A percentile compares a stretch with the other conserved stretches of the same genome.
Evolutionary conservation across 257 asterid genomes (phyloP).

Genomic region (Gardenia jasminoides): DNA sequence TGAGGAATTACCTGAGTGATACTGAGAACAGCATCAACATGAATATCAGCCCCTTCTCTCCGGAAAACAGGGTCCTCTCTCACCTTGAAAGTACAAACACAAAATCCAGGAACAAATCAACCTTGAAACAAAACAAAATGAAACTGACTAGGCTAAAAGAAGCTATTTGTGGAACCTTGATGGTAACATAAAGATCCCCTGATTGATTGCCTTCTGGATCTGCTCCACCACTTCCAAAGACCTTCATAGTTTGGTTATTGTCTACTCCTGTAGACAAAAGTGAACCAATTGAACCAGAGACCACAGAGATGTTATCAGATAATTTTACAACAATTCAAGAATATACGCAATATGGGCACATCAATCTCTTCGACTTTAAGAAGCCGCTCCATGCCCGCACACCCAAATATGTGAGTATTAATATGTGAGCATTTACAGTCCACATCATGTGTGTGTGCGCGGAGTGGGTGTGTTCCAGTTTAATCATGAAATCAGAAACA

Average conservation of each 20-base stretch:
- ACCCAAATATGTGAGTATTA: neutral
- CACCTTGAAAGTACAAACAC: conserved; percentile 50
- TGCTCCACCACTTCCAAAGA: conserved; percentile 81
- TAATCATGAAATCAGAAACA: neutral
- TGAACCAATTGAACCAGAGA: neutral
- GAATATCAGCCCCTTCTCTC: conserved; percentile 88
- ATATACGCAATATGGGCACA: neutral
- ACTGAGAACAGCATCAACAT: conserved; percentile 80
- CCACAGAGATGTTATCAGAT: neutral
- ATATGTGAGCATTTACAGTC: too few relatives aligned
- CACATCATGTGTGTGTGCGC: neutral
- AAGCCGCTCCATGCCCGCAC: neutral
- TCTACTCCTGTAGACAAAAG: conserved; percentile 67
- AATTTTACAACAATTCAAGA: neutral
- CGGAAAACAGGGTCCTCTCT: conserved; percentile 96
- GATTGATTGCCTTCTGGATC: conserved; percentile 93
- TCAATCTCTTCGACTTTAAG: neutral
- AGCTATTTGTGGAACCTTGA: conserved; percentile 56
- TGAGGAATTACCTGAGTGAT: conserved; percentile 68
- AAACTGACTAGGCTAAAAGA: neutral
- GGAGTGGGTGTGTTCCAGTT: neutral
- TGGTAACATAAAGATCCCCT: conserved; percentile 73
- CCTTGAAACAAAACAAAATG: neutral
- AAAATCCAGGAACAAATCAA: conserved; percentile 10
- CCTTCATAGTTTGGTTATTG: conserved; percentile 62